Percentiles rank a stretch among this genome's conserved stretches.
Conservation (phyloP, 139 green algal genomes). For the Chlorella sp. region DNA sequence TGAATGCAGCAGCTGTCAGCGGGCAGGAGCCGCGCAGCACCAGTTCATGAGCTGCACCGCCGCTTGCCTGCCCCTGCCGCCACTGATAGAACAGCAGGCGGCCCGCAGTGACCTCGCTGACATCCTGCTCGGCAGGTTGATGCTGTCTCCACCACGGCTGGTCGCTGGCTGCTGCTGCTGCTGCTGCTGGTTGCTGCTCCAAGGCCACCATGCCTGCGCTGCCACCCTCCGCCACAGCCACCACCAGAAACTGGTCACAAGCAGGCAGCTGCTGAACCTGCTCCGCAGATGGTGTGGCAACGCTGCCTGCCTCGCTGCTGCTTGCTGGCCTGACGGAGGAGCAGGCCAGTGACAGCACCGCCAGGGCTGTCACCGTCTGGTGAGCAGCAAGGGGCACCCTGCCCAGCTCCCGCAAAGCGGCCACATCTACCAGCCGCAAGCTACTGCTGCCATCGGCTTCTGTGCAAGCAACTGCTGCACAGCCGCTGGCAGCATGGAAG, state of each 20-base stretch:
- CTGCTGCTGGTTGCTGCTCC: neutral
- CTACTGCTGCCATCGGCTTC: conserved; percentile 2
- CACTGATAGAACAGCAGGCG: neutral
- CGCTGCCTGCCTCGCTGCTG: neutral
- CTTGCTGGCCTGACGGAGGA: neutral
- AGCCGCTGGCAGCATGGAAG: neutral
- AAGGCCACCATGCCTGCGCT: neutral
- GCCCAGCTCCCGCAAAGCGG: neutral
- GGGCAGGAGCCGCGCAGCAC: conserved; percentile 9
- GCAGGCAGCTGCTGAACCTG: neutral
- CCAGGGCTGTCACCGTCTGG: conserved; percentile 17
- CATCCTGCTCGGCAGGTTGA: neutral
- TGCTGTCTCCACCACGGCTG: conserved; percentile 15
- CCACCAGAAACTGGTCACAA: conserved; percentile 22
- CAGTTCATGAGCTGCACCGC: neutral
- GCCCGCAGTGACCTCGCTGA: neutral
- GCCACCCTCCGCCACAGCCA: neutral
- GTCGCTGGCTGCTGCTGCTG: neutral
- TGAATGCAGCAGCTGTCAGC: conserved; percentile 4
- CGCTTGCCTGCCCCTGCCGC: neutral
- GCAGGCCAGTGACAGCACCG: conserved; percentile 13
- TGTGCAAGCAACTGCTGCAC: conserved; percentile 21
- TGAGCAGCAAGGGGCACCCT: neutral
- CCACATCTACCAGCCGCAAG: conserved; percentile 19
- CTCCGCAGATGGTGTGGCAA: too few species aligned